Percentiles rank a stretch among this genome's conserved stretches.
These are phyloP conservation scores for Scenedesmus sp. DNA, from an alignment of 163 green algal species.

Conservation along the genomic window DNA sequence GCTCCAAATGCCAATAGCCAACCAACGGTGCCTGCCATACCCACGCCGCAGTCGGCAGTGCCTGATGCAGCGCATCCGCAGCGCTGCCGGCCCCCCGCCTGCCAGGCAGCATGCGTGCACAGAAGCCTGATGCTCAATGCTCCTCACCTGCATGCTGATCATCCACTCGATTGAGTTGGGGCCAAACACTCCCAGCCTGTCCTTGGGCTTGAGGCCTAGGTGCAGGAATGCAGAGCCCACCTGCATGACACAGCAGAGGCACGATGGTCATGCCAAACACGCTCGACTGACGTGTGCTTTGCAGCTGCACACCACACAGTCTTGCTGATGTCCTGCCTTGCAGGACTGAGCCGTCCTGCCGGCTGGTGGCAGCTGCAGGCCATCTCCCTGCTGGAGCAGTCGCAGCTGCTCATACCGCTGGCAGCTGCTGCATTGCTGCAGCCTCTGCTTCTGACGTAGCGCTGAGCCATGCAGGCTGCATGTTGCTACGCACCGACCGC, in stretches of 20 bases:
- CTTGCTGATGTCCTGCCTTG: background rate
- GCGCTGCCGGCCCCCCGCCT: too few species aligned
- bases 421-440: background rate
- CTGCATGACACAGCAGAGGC: background rate
- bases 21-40: background rate
- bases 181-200: slow-evolving; percentile 85
- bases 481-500: too few species aligned
- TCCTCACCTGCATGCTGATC: slow-evolving; percentile 86
- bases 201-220: slow-evolving; percentile 62
- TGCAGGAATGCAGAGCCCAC: slow-evolving; percentile 58
- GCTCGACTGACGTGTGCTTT: background rate
- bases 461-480: background rate
- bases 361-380: background rate
- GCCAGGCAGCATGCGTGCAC: background rate
- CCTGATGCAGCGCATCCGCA: too few species aligned
- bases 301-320: background rate
- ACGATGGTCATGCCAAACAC: background rate
- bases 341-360: background rate
- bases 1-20: too few species aligned
- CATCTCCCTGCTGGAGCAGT: background rate
- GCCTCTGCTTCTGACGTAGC: background rate
- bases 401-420: background rate
- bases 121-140: background rate
- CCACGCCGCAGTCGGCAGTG: too few species aligned
- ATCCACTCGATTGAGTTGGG: slow-evolving; percentile 95